Evolutionary conservation across 768 basidiomycete genomes (phyloP).

Genomic region (Mycena belliarum): DNA sequence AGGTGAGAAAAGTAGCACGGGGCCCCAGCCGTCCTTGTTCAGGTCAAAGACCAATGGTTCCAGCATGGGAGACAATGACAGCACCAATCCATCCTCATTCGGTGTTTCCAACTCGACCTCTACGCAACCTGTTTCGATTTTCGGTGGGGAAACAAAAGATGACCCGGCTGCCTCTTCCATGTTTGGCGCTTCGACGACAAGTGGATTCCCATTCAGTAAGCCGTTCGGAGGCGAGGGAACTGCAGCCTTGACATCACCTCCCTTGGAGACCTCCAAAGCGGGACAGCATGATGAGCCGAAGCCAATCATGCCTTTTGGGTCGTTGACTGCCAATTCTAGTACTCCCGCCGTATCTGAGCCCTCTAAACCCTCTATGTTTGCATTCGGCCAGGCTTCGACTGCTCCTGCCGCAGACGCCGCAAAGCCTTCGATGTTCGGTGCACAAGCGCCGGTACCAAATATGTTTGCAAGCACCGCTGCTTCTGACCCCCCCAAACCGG

Average conservation of each 20-base stretch:
- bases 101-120: constrained; percentile 1
- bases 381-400: constrained; percentile 29
- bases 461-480: constrained; percentile 14
- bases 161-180: constrained; percentile 11
- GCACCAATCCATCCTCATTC: constrained; percentile 1
- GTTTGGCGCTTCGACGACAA: constrained; percentile 6
- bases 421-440: constrained; percentile 25
- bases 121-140: constrained; percentile 4
- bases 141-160: constrained; percentile 13
- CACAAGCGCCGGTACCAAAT: constrained; percentile 13
- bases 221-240: not conserved
- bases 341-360: constrained; percentile 21
- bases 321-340: constrained; percentile 9
- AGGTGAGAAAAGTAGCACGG: constrained; percentile 27
- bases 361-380: constrained; percentile 35
- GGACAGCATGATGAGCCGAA: not conserved
- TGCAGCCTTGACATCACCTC: not conserved
- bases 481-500: constrained; percentile 42
- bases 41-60: not conserved
- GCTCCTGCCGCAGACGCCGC: constrained; percentile 15
- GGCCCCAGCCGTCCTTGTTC: constrained; percentile 11
- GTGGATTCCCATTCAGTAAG: constrained; percentile 16
- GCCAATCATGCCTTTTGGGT: constrained; percentile 8
- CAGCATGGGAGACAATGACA: not conserved
- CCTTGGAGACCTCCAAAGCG: not conserved